Evolutionary conservation across 2,329 filamentous ascomycete species (phyloP).

Genomic region (Shiraia sp.): DNA sequence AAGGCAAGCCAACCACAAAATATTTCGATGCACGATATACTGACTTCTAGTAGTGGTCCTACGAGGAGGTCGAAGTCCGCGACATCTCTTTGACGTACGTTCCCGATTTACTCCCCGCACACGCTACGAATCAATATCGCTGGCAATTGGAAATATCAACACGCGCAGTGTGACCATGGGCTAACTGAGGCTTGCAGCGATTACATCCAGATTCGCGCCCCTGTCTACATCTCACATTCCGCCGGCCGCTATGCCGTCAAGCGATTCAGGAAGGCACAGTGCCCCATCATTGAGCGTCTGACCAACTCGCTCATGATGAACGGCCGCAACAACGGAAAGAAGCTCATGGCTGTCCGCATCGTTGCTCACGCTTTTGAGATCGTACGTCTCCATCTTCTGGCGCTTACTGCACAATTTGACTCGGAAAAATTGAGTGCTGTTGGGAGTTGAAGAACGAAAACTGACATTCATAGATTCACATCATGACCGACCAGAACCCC

Average conservation of each 20-base stretch:
- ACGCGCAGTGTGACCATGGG: constrained; percentile 26
- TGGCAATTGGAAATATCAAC: constrained; percentile 19
- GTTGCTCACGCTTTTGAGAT: constrained; percentile 99
- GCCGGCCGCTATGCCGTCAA: constrained; percentile 98
- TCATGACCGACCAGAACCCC: constrained; percentile 99
- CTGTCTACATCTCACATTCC: constrained; percentile 98
- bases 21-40: constrained; percentile 4
- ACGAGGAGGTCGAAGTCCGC: constrained; percentile 99
- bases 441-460: too few relatives aligned
- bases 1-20: constrained; percentile 52
- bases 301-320: constrained; percentile 99
- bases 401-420: neutral
- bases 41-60: constrained; percentile 66
- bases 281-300: constrained; percentile 99
- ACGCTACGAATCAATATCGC: constrained; percentile 9
- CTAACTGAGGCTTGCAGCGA: constrained; percentile 67
- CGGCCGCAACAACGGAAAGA: constrained; percentile 99
- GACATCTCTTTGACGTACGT: constrained; percentile 99
- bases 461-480: constrained; percentile 76
- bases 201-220: constrained; percentile 99
- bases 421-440: neutral
- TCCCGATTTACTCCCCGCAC: constrained; percentile 15
- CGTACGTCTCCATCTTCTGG: constrained; percentile 65
- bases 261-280: constrained; percentile 99
- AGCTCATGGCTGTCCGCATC: constrained; percentile 99